These are phyloP conservation scores for Scedosporium minutisporum DNA, from an alignment of 2,329 filamentous ascomycete species.

Conservation along the genomic window DNA sequence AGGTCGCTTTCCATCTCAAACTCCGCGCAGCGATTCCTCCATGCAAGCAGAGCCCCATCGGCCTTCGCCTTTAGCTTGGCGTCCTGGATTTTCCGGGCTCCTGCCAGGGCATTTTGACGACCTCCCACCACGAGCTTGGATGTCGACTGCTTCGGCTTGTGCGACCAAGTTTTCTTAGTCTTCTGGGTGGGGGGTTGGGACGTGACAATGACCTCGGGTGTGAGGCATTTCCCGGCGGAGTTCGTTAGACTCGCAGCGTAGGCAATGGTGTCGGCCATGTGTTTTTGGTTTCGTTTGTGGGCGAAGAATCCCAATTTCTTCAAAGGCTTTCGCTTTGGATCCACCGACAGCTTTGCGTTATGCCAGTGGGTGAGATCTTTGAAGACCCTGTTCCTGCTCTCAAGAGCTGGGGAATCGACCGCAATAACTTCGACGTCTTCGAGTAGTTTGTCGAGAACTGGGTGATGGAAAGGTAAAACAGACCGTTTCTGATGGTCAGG, in stretches of 20 bases:
- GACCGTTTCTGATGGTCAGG: neutral
- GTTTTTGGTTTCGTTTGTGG: conserved; percentile 46
- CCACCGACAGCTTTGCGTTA: conserved; percentile 42
- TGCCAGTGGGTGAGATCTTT: conserved; percentile 52
- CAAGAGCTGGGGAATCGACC: conserved; percentile 37
- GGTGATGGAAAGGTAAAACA: neutral
- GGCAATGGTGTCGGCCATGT: conserved; percentile 56
- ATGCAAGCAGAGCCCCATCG: conserved; percentile 26
- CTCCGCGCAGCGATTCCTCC: conserved; percentile 32
- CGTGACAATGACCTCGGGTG: neutral
- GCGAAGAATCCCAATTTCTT: conserved; percentile 19
- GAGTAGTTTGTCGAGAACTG: neutral
- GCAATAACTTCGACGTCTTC: conserved; percentile 25
- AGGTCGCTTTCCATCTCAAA: conserved; percentile 35
- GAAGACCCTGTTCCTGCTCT: conserved; percentile 29
- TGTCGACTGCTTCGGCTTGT: neutral
- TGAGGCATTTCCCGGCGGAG: conserved; percentile 36
- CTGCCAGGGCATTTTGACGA: conserved; percentile 27
- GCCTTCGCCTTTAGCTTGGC: conserved; percentile 21
- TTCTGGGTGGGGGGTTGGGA: neutral
- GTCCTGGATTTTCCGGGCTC: conserved; percentile 23
- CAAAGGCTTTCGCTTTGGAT: conserved; percentile 21
- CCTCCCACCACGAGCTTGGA: conserved; percentile 11
- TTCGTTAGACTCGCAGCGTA: conserved; percentile 65
- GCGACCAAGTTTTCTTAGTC: neutral